Conservation (phyloP, 2,329 filamentous ascomycete genomes). For the Fusarium begoniae region DNA sequence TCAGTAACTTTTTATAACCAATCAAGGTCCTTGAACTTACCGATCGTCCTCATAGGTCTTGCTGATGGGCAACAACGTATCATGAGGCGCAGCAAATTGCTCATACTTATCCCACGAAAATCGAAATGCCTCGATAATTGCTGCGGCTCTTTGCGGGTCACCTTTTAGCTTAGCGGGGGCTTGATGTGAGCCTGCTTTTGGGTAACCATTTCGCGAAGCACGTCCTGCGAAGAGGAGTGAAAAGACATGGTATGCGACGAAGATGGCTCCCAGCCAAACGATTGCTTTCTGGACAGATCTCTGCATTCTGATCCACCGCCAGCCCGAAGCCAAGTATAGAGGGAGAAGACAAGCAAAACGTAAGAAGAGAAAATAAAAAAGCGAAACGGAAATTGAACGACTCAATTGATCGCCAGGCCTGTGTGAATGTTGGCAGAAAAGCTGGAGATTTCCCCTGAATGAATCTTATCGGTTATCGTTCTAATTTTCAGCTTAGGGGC, state of each 20-base stretch:
- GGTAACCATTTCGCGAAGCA: not conserved
- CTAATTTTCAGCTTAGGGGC: not conserved
- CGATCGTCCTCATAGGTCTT: constrained; percentile 26
- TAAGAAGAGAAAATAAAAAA: rapidly evolving
- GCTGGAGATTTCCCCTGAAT: not conserved
- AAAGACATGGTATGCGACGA: not conserved
- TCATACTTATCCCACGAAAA: constrained; percentile 36
- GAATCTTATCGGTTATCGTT: not conserved
- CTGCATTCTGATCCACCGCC: not conserved
- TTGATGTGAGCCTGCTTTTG: not conserved
- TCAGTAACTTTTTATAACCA: not conserved
- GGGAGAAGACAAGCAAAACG: rapidly evolving
- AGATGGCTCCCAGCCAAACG: constrained; percentile 8
- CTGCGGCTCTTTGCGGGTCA: constrained; percentile 11
- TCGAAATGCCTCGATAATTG: constrained; percentile 17
- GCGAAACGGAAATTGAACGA: not conserved
- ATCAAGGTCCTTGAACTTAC: not conserved
- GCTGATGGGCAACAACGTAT: constrained; percentile 20
- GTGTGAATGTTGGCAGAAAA: not conserved
- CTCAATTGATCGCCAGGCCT: not conserved
- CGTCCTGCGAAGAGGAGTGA: not conserved
- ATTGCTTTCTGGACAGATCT: not conserved
- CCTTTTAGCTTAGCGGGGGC: not conserved
- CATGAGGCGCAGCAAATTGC: constrained; percentile 27
- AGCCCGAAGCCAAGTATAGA: rapidly evolving